phyloP scores from a whole-genome alignment of 2,329 filamentous ascomycete species.

The Cladosporium halotolerans region DNA sequence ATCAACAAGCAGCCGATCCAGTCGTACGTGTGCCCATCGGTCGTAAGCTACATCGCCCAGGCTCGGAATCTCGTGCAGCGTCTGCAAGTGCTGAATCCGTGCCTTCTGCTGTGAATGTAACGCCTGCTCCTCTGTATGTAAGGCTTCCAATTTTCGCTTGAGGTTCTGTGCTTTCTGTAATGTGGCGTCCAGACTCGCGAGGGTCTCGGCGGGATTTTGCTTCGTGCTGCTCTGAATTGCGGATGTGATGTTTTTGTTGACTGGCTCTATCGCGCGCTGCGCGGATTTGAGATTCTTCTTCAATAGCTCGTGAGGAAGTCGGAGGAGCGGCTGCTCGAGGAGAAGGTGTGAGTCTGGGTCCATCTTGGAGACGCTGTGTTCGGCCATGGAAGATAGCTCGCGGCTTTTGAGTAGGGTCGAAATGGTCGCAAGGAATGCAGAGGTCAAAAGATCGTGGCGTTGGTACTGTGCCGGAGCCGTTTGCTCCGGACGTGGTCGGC shows the following conservation, averaged over 20 bases:
- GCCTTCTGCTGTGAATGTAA: slow-evolving; percentile 71
- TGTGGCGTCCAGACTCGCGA: slow-evolving; percentile 77
- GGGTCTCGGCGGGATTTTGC: slow-evolving; percentile 52
- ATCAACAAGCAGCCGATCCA: slow-evolving; percentile 85
- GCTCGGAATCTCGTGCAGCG: slow-evolving; percentile 71
- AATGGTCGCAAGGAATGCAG: no score
- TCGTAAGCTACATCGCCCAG: slow-evolving; percentile 93
- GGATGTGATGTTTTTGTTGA: slow-evolving; percentile 57
- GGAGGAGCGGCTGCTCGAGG: slow-evolving; percentile 87
- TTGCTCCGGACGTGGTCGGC: no score
- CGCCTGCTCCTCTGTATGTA: slow-evolving; percentile 72
- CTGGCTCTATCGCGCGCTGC: slow-evolving; percentile 69
- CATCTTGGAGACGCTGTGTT: slow-evolving; percentile 55
- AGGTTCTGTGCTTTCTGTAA: slow-evolving; percentile 76
- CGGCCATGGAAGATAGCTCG: slow-evolving; percentile 33
- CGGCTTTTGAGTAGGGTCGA: no score
- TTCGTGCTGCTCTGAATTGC: slow-evolving; percentile 39
- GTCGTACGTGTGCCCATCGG: slow-evolving; percentile 71
- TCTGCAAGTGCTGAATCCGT: slow-evolving; percentile 72
- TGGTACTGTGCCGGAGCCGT: no score
- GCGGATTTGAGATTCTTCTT: slow-evolving; percentile 90
- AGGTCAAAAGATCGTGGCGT: background rate
- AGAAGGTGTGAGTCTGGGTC: slow-evolving; percentile 71
- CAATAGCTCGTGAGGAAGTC: slow-evolving; percentile 85
- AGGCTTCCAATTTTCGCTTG: slow-evolving; percentile 74